A percentile compares a stretch with the other conserved stretches of the same genome.
These are phyloP conservation scores for Aurinia saxatilis DNA, from an alignment of 345 rosid genomes.

Conservation along the genomic window DNA sequence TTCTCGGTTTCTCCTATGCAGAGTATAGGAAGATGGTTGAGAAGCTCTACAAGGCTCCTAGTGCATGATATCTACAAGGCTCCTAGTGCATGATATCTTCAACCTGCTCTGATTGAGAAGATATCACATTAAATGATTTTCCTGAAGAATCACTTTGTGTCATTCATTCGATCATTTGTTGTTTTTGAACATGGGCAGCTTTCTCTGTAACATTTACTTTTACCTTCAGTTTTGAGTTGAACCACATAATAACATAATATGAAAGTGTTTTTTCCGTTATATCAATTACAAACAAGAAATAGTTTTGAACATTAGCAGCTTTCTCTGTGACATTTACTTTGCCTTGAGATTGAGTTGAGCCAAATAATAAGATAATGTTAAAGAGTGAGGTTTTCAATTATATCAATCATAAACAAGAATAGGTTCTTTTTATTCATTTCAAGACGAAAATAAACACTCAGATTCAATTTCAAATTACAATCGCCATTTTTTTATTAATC, in stretches of 20 bases:
- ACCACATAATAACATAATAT: background rate
- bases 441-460: background rate
- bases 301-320: background rate
- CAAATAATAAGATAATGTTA: background rate
- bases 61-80: conserved; percentile 28
- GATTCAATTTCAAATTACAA: conserved; percentile 10
- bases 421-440: background rate
- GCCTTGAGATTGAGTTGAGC: background rate
- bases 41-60: conserved; percentile 50
- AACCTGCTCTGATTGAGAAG: conserved; percentile 10
- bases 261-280: background rate
- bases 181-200: conserved; percentile 7
- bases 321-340: background rate
- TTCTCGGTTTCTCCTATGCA: conserved; percentile 12
- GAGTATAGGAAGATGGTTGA: conserved; percentile 64
- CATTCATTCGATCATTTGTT: conserved; percentile 15
- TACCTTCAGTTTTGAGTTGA: conserved; percentile 1
- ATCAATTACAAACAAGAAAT: background rate
- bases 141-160: conserved; percentile 9
- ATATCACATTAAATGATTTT: background rate
- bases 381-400: background rate
- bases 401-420: background rate
- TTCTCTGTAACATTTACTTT: background rate
- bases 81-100: conserved; percentile 29
- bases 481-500: conserved; percentile 1